Base-by-base conservation (phyloP, 139 green algal species). In the Coelastrella sp. region DNA sequence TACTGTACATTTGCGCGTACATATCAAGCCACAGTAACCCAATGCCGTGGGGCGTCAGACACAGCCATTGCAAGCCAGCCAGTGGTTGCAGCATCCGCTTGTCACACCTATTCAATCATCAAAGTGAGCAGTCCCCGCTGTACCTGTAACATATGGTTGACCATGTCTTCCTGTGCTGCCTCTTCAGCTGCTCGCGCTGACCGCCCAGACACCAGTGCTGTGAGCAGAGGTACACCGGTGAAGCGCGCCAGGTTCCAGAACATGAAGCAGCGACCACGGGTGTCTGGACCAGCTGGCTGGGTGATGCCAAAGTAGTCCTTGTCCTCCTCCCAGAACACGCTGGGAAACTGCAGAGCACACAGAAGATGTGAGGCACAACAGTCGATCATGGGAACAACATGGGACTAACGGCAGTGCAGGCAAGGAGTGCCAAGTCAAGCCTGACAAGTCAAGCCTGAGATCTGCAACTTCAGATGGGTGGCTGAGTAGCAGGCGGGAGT, bases 271-370 rank as follows among this genome's bases (percentile, higher is more conserved):
- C 87, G 80, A 14, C 97, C 96, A 19, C 96, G 93, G 4, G 5
- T 79, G 7, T 84, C 80, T 4, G 86, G 22, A 47, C 88, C 90
- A 0, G 79, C 89, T 4, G 83, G 92, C 73, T 90, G 89, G 6
- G 94, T 94, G 5, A 93, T 93, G 7, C 97, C 97, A 91, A 99
- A 99, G 88, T 96, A 98, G 90, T 98, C 95, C n/a, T n/a, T n/a
- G 2, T 94, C 73, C 6, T 94, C 88, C 75, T 97, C 92, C 97
- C 97, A 99, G 75, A 99, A 99, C 0, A 86, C 90, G 7, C 88
- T n/a, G 22, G 93, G 80, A 80, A 99, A 99, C 95, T 98, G 94
- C 87, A 68, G 61, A 7, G 10, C 7, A 68, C 61, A n/a, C n/a
- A n/a, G n/a, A 16, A n/a, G n/a, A n/a, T n/a, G n/a, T n/a, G n/a